These are phyloP conservation scores for Teratosphaeria viscida DNA, from an alignment of 2,329 filamentous ascomycete species.

Conservation along the genomic window DNA sequence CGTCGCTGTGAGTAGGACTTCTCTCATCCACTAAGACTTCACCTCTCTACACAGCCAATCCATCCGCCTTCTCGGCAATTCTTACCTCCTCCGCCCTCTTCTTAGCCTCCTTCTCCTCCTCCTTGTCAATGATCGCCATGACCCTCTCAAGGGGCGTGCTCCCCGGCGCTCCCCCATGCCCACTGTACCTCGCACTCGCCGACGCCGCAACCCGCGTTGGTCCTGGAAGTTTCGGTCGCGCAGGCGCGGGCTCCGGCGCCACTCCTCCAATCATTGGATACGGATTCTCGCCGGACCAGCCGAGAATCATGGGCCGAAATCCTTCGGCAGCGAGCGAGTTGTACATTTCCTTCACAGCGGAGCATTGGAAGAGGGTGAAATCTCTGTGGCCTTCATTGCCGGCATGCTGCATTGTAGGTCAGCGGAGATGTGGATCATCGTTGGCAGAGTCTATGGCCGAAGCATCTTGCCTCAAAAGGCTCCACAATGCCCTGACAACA, in stretches of 20 bases:
- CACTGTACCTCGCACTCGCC: conserved; percentile 16
- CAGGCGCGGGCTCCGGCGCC: conserved; percentile 15
- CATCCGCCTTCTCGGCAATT: conserved; percentile 12
- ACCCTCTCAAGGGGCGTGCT: conserved; percentile 22
- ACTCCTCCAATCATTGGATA: conserved; percentile 25
- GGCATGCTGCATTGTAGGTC: conserved; percentile 13
- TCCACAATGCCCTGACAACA: neutral
- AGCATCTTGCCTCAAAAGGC: neutral
- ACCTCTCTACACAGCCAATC: neutral
- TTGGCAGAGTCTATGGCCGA: neutral
- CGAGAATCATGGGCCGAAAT: conserved; percentile 23
- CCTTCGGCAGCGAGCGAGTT: conserved; percentile 20
- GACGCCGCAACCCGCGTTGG: conserved; percentile 11
- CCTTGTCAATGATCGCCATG: conserved; percentile 23
- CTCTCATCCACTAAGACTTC: neutral
- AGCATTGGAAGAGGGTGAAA: conserved; percentile 19
- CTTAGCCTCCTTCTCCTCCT: conserved; percentile 23
- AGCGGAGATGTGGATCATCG: neutral
- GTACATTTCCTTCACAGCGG: conserved; percentile 24
- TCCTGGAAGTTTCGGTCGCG: conserved; percentile 12
- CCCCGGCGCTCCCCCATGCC: conserved; percentile 13
- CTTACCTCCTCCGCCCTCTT: conserved; percentile 14
- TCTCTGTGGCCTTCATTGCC: conserved; percentile 22
- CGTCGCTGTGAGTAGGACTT: neutral
- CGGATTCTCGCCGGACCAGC: conserved; percentile 24